Conservation (phyloP, 176 grass and related monocot genomes). For the Areca catechu region DNA sequence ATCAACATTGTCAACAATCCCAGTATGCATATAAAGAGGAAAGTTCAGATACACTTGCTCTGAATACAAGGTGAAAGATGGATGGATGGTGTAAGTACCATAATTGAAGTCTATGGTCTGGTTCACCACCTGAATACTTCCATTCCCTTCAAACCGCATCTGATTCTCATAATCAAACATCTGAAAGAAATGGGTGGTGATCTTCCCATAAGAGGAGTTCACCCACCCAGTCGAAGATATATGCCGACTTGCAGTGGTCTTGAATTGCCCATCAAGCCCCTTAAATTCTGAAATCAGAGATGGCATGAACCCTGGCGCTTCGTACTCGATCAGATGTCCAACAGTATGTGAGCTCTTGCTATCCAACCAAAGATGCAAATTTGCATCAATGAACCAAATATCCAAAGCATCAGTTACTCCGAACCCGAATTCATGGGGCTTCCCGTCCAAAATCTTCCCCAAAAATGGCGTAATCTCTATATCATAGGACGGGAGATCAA, state of each 20-base stretch:
- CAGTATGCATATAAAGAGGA: slow-evolving; percentile 41
- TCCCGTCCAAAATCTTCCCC: slow-evolving; percentile 36
- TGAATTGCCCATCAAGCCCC: slow-evolving; percentile 27
- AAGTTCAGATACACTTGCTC: slow-evolving; percentile 31
- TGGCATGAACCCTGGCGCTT: background rate
- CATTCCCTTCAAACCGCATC: slow-evolving; percentile 29
- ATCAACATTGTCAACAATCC: slow-evolving; percentile 26
- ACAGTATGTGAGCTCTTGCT: too few relatives aligned
- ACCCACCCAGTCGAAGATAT: slow-evolving; percentile 31
- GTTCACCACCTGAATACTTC: slow-evolving; percentile 29
- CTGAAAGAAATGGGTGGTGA: slow-evolving; percentile 35
- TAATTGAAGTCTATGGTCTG: slow-evolving; percentile 35
- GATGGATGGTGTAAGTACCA: slow-evolving; percentile 17
- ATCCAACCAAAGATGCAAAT: slow-evolving; percentile 61
- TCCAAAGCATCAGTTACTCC: slow-evolving; percentile 34
- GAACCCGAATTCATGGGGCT: slow-evolving; percentile 43
- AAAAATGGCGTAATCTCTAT: slow-evolving; percentile 58
- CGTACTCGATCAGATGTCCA: slow-evolving; percentile 32
- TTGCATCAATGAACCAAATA: slow-evolving; percentile 46
- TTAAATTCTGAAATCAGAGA: slow-evolving; percentile 22
- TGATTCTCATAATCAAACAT: slow-evolving; percentile 32
- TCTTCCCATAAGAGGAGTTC: slow-evolving; percentile 34
- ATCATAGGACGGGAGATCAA: slow-evolving; percentile 46
- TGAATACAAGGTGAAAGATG: background rate
- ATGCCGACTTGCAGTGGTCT: slow-evolving; percentile 28